Conservation (phyloP, 257 asterid genomes). For the Solanum clarkiae region DNA sequence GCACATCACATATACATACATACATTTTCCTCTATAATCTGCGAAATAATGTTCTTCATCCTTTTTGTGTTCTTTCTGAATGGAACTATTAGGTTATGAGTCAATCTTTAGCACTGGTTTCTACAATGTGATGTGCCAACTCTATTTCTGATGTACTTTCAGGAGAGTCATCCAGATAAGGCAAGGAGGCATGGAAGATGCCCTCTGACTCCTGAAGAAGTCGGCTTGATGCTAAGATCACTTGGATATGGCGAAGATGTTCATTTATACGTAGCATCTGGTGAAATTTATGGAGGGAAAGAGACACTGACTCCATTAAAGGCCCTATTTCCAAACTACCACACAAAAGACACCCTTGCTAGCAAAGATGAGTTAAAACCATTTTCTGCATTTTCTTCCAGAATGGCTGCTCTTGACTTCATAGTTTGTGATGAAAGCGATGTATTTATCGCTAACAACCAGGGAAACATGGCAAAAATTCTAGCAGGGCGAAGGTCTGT, state of each 20-base stretch:
- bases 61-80: not conserved
- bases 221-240: constrained; percentile 82
- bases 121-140: not conserved
- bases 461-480: constrained; percentile 98
- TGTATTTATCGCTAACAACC: constrained; percentile 93
- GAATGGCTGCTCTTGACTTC: constrained; percentile 95
- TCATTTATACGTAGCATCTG: constrained; percentile 91
- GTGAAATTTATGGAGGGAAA: constrained; percentile 93
- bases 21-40: not conserved
- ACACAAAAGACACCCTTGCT: constrained; percentile 75
- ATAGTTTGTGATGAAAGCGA: constrained; percentile 94
- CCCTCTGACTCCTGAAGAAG: constrained; percentile 96
- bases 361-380: constrained; percentile 55
- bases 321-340: constrained; percentile 82
- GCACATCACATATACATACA: not conserved
- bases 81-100: not conserved
- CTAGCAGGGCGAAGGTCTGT: constrained; percentile 84
- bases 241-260: constrained; percentile 76
- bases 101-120: not conserved
- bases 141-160: constrained; percentile 16
- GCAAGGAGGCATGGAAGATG: constrained; percentile 93
- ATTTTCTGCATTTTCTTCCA: constrained; percentile 74
- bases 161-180: constrained; percentile 79
- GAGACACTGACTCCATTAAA: constrained; percentile 75
- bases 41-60: not conserved